phyloP scores from a whole-genome alignment of 768 basidiomycete species.

The Suillus luteus region DNA sequence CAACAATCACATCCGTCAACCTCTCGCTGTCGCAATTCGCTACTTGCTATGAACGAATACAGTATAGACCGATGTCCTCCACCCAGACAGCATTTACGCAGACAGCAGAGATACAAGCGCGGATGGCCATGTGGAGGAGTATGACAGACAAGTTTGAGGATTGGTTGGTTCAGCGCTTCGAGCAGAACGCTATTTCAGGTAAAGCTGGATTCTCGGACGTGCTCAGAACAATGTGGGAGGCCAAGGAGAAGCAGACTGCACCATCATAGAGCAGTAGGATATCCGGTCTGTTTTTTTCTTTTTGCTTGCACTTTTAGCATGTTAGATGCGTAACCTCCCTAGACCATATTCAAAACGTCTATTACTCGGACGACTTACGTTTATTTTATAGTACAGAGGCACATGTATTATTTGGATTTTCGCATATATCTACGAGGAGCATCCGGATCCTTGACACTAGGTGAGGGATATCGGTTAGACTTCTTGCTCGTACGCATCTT shows the following conservation, averaged over 20 bases:
- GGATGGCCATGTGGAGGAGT: conserved; percentile 77
- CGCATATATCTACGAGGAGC: background rate
- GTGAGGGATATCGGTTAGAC: conserved; percentile 33
- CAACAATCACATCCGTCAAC: conserved; percentile 90
- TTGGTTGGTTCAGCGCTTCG: conserved; percentile 87
- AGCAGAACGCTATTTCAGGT: conserved; percentile 88
- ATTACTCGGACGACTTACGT: conserved; percentile 21
- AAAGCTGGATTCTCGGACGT: conserved; percentile 92
- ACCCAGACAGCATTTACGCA: conserved; percentile 76
- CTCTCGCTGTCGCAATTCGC: conserved; percentile 94
- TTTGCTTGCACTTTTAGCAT: conserved; percentile 14
- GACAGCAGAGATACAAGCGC: conserved; percentile 89
- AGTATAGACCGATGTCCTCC: conserved; percentile 70
- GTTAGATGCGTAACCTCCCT: conserved; percentile 25
- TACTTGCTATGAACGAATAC: conserved; percentile 88
- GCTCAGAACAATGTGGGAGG: conserved; percentile 74
- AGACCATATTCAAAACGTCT: conserved; percentile 28
- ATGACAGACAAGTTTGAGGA: conserved; percentile 83
- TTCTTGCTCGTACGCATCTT: conserved; percentile 74
- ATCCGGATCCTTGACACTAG: conserved; percentile 3
- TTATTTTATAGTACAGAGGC: conserved; percentile 32
- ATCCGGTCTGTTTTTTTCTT: conserved; percentile 12
- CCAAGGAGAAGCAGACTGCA: conserved; percentile 53
- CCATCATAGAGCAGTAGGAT: conserved; percentile 26
- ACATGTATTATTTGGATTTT: conserved; percentile 20